Evolutionary conservation across 2,329 filamentous ascomycete species (phyloP), one percentile per base, ranked within the genome.

Genomic region (Fusarium penzigii): DNA sequence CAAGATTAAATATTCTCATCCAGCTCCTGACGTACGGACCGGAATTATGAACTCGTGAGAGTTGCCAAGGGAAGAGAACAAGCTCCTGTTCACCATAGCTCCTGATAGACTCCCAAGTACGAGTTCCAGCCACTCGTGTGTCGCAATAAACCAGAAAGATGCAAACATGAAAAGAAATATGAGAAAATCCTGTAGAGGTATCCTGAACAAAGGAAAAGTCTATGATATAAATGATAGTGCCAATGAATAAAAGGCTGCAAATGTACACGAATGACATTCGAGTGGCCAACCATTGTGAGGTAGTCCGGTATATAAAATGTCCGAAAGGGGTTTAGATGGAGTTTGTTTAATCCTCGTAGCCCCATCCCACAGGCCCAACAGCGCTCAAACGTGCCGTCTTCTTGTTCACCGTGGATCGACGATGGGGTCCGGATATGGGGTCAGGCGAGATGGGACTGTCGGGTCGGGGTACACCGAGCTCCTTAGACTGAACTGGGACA

Each of bases 391-490:
- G 71, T 11, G 73, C 75, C 45, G 70, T 69, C 60, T 72, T 77
- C 63, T 74, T 74, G 58, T 63, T 66, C 44, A 66, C 56, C 17
- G 66, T 64, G 10, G 57, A 55, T 42, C 63, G 59, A 29, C 51
- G 55, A 14, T 63, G 63, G 5, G 59, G 61, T 6, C 58, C 55
- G 10, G 69, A 65, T 39, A 73, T 68, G 1, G 62, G 53, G 13
- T 66, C 65, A 2, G 71, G 68, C 1, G 72, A 73, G 46, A 74
- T 69, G 29, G 70, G 71, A 51, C 72, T 74, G 46, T 78, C 75
- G 3, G 76, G 74, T 17, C 74, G 68, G 6, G 74, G 71, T 11
- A 36, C 32, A 36, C 32, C 32, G 13, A 36, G 32, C 9, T 36
- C 32, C 32, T 36, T 36, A 14, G 32, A 14, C 25, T 44, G 49